Evolutionary conservation across 2,329 filamentous ascomycete species (phyloP), one percentile per base, ranked within the genome.

Genomic region (Aotearoamyces nothofagi): DNA sequence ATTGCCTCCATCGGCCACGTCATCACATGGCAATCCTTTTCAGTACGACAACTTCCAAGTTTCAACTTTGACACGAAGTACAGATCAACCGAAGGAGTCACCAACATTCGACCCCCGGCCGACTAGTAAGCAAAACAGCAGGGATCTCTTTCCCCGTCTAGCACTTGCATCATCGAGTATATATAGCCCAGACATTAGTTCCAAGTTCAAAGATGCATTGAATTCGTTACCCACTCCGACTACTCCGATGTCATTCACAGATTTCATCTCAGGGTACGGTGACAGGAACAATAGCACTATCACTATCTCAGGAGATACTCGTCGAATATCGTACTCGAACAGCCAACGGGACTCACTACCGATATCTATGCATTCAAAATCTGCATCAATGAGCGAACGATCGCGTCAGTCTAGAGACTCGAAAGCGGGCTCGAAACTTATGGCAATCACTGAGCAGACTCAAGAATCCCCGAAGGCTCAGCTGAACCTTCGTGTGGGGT

Each of bases 401-500:
- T 41, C 42, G 13, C 32, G 38, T 6, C 17, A 36, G 35, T 15
- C 30, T 31, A 34, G 19, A 9, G 29, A 32, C 4, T 41, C 43
- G 7, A 36, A 29, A 8, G 32, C 17, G 9, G 29, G 30, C 4
- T 41, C 43, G 7, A 36, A 29, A 8, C 16, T 40, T 5, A 22
- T 33, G 5, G 17, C 38, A 10, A 42, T 41, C 4, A 26, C 35
- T 11, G 43, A 43, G 17, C 37, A 39, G 57, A 59, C 68, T 11
- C 66, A 72, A 37, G 69, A 65, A 34, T 72, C 73, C 2, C 70
- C 74, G 2, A 53, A 77, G 12, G 68, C 72, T 0, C 75, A 78
- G 47, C 77, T 83, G 36, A 83, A 84, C 44, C 63, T 90, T 13
- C 66, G 81, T 2, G 74, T 83, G 10, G 80, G 77, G 4, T 83